Evolutionary conservation across 176 grass and related monocot genomes (phyloP).

Genomic region (Poa pratensis): DNA sequence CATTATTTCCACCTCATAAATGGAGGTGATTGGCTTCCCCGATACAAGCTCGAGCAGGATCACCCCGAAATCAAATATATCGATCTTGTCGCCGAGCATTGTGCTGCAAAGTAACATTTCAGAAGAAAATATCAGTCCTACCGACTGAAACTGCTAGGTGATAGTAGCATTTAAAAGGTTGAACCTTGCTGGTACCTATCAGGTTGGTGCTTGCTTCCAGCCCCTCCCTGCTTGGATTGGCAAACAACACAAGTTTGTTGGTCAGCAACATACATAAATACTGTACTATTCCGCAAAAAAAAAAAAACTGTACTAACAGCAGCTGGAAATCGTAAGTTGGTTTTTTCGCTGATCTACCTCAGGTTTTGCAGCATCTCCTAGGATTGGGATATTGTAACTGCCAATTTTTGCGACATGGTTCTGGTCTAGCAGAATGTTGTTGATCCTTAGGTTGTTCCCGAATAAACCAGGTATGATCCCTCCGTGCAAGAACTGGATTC

Average conservation of each 20-base stretch:
- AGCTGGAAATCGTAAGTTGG: not conserved
- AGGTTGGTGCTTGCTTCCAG: slow-evolving; percentile 51
- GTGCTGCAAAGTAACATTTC: slow-evolving; percentile 45
- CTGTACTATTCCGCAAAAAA: too few species aligned
- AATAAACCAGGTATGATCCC: slow-evolving; percentile 82
- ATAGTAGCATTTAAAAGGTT: not conserved
- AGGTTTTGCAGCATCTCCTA: slow-evolving; percentile 62
- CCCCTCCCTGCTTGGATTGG: slow-evolving; percentile 32
- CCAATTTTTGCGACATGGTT: slow-evolving; percentile 91
- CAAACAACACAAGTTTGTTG: slow-evolving; percentile 21
- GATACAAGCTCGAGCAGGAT: slow-evolving; percentile 88
- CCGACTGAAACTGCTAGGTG: not conserved
- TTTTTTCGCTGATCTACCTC: slow-evolving; percentile 43
- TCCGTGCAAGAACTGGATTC: slow-evolving; percentile 94
- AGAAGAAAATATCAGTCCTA: not conserved
- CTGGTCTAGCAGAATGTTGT: slow-evolving; percentile 84
- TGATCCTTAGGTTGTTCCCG: slow-evolving; percentile 84
- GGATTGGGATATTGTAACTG: slow-evolving; percentile 82
- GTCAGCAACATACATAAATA: slow-evolving; percentile 6
- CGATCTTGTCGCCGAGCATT: slow-evolving; percentile 60
- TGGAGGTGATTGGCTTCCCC: slow-evolving; percentile 77
- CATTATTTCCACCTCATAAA: slow-evolving; percentile 80
- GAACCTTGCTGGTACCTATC: slow-evolving; percentile 54
- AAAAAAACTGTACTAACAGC: not conserved
- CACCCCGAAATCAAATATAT: slow-evolving; percentile 85